Base-by-base conservation (phyloP, 208 protist species). In the Strigomonas culicis region DNA sequence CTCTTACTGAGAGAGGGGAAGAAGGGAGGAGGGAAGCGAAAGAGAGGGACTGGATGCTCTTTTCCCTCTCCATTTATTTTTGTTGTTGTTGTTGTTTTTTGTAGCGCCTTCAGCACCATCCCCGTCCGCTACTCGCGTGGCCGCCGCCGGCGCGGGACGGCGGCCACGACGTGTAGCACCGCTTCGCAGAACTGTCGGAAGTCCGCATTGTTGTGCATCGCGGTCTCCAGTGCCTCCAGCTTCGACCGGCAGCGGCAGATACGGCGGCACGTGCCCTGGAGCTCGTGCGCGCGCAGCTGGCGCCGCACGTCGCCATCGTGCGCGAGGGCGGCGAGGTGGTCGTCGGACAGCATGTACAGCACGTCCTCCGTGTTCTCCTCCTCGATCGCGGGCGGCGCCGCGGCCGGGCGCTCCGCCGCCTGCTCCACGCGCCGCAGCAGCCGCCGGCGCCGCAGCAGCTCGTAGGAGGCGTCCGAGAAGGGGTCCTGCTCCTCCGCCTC, bases 161-260 rank as follows among this genome's bases (percentile, higher is more conserved):
- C 11, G 7, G 49, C 17, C 49, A 55, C 8, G 10, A 10, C 13
- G 19, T 6, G 11, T 44, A 31, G 30, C 61, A 66, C 61, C 8
- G 8, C 22, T 36, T 86, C 70, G 55, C 81, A 89, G 52, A 94
- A 96, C 8, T 60, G 27, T 21, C 71, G 68, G 52, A 96, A 96
- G 39, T 93, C 84, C 0, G 75, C 68, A 50, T 79, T 82, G 63
- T 94, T 94, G 56, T 74, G 73, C 74, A 90, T 55, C 43, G 88
- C 90, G 17, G 87, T 81, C 41, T 92, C 79, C 15, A 96, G 72
- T 36, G 90, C 90, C 10, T 94, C 90, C 1, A 94, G 62, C 6
- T 75, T 76, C 0, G 83, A 82, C 0, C 81, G 80, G 67, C 88
- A 94, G 7, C 50, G 57, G 63, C 92, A 76, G 51, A 96, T 89